Percentiles rank a stretch among this genome's conserved stretches.
Evolutionary conservation across 257 asterid species (phyloP).

Genomic region (Forsythia suspensa): DNA sequence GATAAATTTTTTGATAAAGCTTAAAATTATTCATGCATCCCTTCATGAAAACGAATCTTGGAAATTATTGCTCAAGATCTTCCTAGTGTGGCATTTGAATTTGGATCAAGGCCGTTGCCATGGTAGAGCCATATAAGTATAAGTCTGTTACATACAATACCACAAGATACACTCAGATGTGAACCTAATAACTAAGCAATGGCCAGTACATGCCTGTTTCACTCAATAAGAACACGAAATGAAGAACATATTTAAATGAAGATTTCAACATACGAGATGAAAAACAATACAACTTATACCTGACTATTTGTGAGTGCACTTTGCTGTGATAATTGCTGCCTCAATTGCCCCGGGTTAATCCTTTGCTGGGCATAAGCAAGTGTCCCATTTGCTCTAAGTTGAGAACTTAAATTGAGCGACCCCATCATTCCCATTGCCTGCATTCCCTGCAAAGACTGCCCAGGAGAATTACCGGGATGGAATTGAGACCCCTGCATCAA

Average conservation of each 20-base stretch:
- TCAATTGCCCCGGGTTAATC: conserved; percentile 58
- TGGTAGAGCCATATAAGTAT: conserved; percentile 9
- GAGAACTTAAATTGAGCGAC: conserved; percentile 62
- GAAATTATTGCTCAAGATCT: neutral
- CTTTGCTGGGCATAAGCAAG: conserved; percentile 59
- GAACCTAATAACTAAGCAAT: conserved; percentile 11
- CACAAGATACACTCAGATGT: neutral
- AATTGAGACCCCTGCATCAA: conserved; percentile 80
- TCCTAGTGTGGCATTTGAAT: neutral
- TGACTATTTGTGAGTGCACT: conserved; percentile 60
- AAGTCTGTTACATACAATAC: neutral
- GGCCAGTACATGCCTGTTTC: conserved; percentile 8
- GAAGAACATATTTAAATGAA: conserved; percentile 7
- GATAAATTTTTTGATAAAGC: neutral
- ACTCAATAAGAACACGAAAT: neutral
- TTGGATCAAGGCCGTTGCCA: neutral
- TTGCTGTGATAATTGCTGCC: conserved; percentile 81
- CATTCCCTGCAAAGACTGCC: conserved; percentile 75
- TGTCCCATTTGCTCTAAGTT: conserved; percentile 65
- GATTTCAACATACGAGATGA: conserved; percentile 1
- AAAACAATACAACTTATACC: conserved; percentile 42
- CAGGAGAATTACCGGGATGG: conserved; percentile 74
- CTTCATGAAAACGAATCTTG: neutral
- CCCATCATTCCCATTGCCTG: conserved; percentile 79
- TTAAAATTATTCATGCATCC: neutral